Evolutionary conservation across 2,329 filamentous ascomycete genomes (phyloP).

Genomic region (Capronia coronata): DNA sequence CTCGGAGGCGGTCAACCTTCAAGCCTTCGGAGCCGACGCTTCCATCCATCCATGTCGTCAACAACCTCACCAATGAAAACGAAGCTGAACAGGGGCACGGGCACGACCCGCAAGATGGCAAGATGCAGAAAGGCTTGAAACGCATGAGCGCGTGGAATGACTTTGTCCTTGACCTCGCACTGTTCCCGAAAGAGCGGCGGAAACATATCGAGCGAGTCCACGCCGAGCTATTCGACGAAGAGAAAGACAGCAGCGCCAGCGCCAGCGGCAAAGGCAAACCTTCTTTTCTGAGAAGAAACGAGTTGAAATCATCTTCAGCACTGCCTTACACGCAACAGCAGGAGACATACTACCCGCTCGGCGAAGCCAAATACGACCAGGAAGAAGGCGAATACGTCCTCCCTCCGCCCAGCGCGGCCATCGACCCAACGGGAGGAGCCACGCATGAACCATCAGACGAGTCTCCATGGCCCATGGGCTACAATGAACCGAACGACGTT

Average conservation of each 20-base stretch:
- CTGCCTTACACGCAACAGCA: constrained; percentile 8
- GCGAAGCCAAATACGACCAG: constrained; percentile 23
- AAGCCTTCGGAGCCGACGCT: neutral
- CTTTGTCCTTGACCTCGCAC: constrained; percentile 26
- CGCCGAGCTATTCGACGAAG: constrained; percentile 26
- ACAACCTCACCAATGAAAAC: constrained; percentile 7
- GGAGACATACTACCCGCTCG: constrained; percentile 24
- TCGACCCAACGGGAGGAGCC: constrained; percentile 10
- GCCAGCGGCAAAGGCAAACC: constrained; percentile 2
- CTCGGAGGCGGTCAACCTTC: neutral
- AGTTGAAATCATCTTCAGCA: neutral
- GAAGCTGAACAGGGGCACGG: neutral
- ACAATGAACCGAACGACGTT: neutral
- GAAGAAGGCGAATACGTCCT: constrained; percentile 29
- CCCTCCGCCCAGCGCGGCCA: constrained; percentile 20
- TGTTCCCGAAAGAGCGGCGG: constrained; percentile 26
- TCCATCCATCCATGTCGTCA: constrained; percentile 14
- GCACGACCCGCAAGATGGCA: neutral
- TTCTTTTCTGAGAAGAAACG: constrained; percentile 1
- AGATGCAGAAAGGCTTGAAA: constrained; percentile 9
- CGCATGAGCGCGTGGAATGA: constrained; percentile 26
- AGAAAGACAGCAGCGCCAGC: constrained; percentile 4
- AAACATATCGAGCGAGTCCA: constrained; percentile 27
- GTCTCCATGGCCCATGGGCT: neutral
- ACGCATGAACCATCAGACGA: neutral